Evolutionary conservation across 345 rosid genomes (phyloP), one percentile per base, ranked within the genome.

Genomic region (Hevea brasiliensis): DNA sequence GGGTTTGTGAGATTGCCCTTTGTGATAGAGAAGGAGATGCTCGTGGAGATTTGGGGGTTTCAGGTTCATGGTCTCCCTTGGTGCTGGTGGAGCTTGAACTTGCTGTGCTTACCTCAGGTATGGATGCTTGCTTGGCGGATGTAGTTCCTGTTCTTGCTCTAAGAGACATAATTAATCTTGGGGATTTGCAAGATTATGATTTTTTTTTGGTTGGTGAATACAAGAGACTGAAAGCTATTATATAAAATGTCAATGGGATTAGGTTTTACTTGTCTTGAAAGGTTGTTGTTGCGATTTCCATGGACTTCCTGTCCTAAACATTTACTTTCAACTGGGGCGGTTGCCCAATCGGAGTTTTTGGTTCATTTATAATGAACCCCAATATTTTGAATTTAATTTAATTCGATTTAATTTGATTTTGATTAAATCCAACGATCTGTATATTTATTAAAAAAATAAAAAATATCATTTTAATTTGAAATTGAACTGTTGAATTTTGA

Each of bases 1-100:
- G 84, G 50, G 99, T 88, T 72, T 87, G 95, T 24, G 96, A 82
- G 70, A 94, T 68, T 15, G 96, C 96, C 1, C 82, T 65, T 27
- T 83, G 97, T 1, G 97, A 81, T 3, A 79, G 53, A 11, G 91
- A 87, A 1, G 73, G 67, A 6, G 84, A 82, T 47, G 76, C 79
- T 48, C 70, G 20, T 47, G 82, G 85, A 0, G 79, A 65, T 74
- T 72, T 85, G 7, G 85, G 80, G 47, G 82, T 82, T 70, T 81
- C 87, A 10, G 70, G 77, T 57, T 60, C 80, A 1, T 47, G 50
- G 74, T 50, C 57, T 20, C 75, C 56, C 56, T 17, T 41, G 74
- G 18, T 37, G 64, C 71, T 66, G 18, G 84, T 65, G 42, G 83
- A 6, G 40, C 44, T 24, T 20, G 84, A 71, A 3, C 56, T 72